Evolutionary conservation across 2,329 filamentous ascomycete species (phyloP).

Genomic region (Whalleya microplaca): DNA sequence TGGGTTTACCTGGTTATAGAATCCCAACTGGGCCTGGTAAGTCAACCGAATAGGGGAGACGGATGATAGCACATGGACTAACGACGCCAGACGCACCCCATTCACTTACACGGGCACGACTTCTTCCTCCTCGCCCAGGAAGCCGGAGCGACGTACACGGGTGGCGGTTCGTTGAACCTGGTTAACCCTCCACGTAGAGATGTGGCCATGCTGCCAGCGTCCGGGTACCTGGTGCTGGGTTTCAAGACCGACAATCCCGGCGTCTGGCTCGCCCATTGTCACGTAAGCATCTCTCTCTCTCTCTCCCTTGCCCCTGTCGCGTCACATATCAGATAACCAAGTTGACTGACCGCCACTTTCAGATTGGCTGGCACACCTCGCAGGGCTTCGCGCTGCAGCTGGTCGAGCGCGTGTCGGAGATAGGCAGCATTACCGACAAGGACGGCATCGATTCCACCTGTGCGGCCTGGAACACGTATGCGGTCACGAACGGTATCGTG

Average conservation of each 20-base stretch:
- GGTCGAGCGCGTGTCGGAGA: slow-evolving; percentile 42
- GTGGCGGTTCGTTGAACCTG: slow-evolving; percentile 38
- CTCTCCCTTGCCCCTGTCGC: not conserved
- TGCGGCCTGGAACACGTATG: slow-evolving; percentile 37
- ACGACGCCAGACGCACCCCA: slow-evolving; percentile 40
- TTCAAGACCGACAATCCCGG: slow-evolving; percentile 59
- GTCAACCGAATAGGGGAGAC: slow-evolving; percentile 11
- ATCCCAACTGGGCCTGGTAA: slow-evolving; percentile 26
- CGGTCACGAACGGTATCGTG: slow-evolving; percentile 17
- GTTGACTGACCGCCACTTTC: slow-evolving; percentile 1
- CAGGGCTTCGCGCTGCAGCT: slow-evolving; percentile 59
- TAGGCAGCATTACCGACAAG: slow-evolving; percentile 27
- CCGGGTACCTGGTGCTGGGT: slow-evolving; percentile 53
- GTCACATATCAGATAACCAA: not conserved
- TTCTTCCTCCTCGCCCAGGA: slow-evolving; percentile 44
- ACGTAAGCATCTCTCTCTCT: slow-evolving; percentile 19
- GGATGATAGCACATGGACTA: not conserved
- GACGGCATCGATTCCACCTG: slow-evolving; percentile 36
- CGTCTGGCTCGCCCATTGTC: slow-evolving; percentile 47
- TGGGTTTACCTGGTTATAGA: slow-evolving; percentile 45
- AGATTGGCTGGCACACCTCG: slow-evolving; percentile 55
- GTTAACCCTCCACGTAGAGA: slow-evolving; percentile 54
- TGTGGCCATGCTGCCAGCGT: slow-evolving; percentile 48
- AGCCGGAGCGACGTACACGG: slow-evolving; percentile 34
- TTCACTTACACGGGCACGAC: slow-evolving; percentile 51